Evolutionary conservation across 129 eudicot species (phyloP).

Genomic region (Glebionis coronaria): DNA sequence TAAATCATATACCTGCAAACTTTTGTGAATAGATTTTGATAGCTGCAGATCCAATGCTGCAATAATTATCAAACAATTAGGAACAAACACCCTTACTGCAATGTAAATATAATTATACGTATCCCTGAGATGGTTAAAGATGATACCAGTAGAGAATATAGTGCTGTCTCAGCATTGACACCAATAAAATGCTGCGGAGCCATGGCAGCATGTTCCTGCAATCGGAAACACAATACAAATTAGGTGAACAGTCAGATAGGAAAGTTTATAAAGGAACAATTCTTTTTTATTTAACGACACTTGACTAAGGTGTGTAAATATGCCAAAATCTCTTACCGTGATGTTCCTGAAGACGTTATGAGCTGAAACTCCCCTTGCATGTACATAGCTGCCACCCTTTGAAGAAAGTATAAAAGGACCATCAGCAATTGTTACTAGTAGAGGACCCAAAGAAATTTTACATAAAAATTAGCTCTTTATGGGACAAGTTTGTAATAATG

Average conservation of each 20-base stretch:
- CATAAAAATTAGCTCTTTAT: too few relatives aligned
- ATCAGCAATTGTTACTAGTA: constrained; percentile 18
- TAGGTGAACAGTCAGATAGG: background rate
- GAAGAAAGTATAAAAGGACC: constrained; percentile 6
- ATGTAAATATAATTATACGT: background rate
- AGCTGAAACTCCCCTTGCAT: constrained; percentile 67
- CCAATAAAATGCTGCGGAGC: constrained; percentile 67
- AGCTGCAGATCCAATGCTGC: constrained; percentile 79
- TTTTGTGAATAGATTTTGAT: constrained; percentile 54
- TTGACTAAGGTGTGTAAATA: background rate
- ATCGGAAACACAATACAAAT: background rate
- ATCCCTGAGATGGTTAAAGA: background rate
- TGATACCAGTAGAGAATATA: constrained; percentile 53
- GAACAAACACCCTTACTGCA: background rate
- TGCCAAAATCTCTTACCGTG: constrained; percentile 40
- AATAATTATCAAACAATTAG: constrained; percentile 5
- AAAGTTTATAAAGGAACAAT: background rate
- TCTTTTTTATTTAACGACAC: background rate
- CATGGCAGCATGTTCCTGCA: constrained; percentile 82
- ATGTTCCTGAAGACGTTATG: constrained; percentile 53
- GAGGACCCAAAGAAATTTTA: too few relatives aligned
- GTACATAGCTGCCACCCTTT: constrained; percentile 80
- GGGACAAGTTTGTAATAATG: too few relatives aligned
- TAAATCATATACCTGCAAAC: constrained; percentile 56
- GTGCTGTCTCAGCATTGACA: constrained; percentile 46